Evolutionary conservation across 2,329 filamentous ascomycete species (phyloP), one percentile per base, ranked within the genome.

Genomic region (Orbilia brochopaga): DNA sequence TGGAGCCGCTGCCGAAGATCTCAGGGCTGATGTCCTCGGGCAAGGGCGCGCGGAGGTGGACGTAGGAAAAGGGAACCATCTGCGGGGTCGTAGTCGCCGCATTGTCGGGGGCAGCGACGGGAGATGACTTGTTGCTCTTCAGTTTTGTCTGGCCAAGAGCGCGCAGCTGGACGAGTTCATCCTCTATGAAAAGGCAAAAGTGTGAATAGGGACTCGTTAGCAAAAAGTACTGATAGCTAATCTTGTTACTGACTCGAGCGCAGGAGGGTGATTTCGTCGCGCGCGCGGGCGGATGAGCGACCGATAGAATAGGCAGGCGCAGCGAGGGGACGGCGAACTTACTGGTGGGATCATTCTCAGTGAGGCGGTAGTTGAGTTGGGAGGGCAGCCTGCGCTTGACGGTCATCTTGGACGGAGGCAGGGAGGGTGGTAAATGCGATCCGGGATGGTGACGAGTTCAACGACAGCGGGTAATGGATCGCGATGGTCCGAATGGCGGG

Each of bases 91-190:
- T 84, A 52, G 87, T 83, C 79, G 91, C 90, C 64, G 87, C 86
- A 74, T 91, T 17, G 21, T 51, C 23, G 52, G 50, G 88, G 79
- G 87, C 89, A 2, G 19, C 50, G 17, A 35, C 23, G 17, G 65
- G 48, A 17, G 65, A 52, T 2, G 58, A n/a, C 30, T 69, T 69
- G 11, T 52, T 85, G 8, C 86, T 86, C 69, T 86, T 86, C 74
- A 99, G 85, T 80, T 95, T 90, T 23, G 94, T 99, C 81, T 96
- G 92, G 52, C 93, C 94, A 51, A 99, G 85, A 76, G 93, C 90
- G 78, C 94, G 90, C 78, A 92, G 88, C 79, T 88, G 83, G 74
- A 97, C 86, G 63, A 97, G 87, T 73, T 91, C 88, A 73, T 83
- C 79, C 80, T 89, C 89, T 92, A 77, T 59, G 63, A 15, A 58